A percentile compares a stretch with the other conserved stretches of the same genome.
These are phyloP conservation scores for Trypanosoma grayi DNA, from an alignment of 208 protist species.

Conservation along the genomic window DNA sequence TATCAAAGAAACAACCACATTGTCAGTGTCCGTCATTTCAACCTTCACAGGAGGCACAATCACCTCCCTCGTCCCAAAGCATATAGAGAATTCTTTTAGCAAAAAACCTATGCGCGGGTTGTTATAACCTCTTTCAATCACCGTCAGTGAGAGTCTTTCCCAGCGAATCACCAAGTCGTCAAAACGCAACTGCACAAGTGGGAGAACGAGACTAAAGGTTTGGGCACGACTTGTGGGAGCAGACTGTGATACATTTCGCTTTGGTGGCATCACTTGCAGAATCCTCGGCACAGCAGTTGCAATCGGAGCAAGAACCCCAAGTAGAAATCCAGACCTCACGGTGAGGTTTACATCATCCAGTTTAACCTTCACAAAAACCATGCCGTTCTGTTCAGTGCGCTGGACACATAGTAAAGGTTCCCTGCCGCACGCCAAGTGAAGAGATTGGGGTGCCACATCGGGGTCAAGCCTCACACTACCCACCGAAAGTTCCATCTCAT, in stretches of 20 bases:
- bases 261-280: background rate
- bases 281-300: background rate
- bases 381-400: slow-evolving; percentile 1
- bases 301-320: slow-evolving; percentile 15
- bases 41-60: slow-evolving; percentile 21
- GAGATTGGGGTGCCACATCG: slow-evolving; percentile 1
- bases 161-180: slow-evolving; percentile 26
- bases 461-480: slow-evolving; percentile 7
- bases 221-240: background rate
- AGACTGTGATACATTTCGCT: background rate
- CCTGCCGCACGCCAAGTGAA: background rate
- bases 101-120: slow-evolving; percentile 13
- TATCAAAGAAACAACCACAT: slow-evolving; percentile 16
- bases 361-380: slow-evolving; percentile 15
- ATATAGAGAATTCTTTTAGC: slow-evolving; percentile 29
- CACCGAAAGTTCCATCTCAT: slow-evolving; percentile 21
- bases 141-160: slow-evolving; percentile 20
- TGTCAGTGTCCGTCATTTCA: slow-evolving; percentile 17
- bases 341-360: slow-evolving; percentile 14
- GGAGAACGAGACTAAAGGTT: slow-evolving; percentile 27
- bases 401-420: slow-evolving; percentile 17
- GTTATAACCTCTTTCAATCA: background rate
- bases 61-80: slow-evolving; percentile 15
- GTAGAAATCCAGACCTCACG: slow-evolving; percentile 4
- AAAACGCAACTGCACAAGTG: slow-evolving; percentile 17